Base-by-base conservation (phyloP, 805 yeast species). In the Schizosaccharomyces cryophilus region DNA sequence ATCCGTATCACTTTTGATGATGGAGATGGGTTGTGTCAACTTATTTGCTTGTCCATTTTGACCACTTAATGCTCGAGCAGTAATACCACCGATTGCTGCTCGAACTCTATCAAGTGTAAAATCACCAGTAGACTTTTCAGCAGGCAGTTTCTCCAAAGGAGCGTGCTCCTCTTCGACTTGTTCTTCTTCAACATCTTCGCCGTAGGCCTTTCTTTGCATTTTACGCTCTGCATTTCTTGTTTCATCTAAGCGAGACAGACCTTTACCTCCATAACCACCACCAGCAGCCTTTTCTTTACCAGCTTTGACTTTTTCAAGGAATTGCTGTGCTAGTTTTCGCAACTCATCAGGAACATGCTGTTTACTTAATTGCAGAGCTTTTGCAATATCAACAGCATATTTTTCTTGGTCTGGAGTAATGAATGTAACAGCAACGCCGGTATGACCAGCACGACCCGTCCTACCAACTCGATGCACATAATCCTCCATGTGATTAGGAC, bases 381-480 rank as follows among this genome's bases (percentile, higher is more conserved):
- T 80, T 0, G 84, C 80, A 19, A 88, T 74, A 67, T 85, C 95
- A 24, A 77, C 72, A 0, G 87, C 85, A 19, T 79, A 75, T 61
- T 83, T 73, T 47, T 78, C 83, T 67, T 88, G 88, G 24, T 73
- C 72, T 0, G 78, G 73, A 0, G 81, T 73, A 4, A 93, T 73
- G 64, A 90, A 79, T 0, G 96, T 85, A 3, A 87, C 74, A n/a
- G 84, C 84, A 1, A 74, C 74, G 1, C 98, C 98, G 2, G 71
- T 73, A 42, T 77, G 77, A 0, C 93, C 93, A 1, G 96, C 97
- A 63, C 98, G 76, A 0, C 96, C 98, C 0, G 98, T 93, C 62
- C 98, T 75, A 0, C 98, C 98, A 0, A 89, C 95, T 7, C 97
- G 78, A 72, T 93, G 98, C 13, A 93, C 90, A 68, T 93, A 93